Conservation (phyloP, 768 basidiomycete genomes). For the Kwoniella europaea region DNA sequence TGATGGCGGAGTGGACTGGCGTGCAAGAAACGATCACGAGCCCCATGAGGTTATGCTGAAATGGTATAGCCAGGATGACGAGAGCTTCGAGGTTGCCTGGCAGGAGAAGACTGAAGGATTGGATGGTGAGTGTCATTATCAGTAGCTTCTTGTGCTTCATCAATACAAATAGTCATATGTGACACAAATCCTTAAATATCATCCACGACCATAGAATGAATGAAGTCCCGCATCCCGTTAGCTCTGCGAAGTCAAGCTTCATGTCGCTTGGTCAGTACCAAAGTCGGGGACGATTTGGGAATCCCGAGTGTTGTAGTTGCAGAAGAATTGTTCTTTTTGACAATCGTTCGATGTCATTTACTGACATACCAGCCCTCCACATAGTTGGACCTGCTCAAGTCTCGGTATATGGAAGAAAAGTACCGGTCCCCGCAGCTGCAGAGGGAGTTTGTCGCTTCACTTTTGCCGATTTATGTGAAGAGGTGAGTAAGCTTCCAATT, state of each 20-base stretch:
- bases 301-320: background rate
- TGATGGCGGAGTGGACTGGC: slow-evolving; percentile 63
- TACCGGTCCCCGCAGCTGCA: slow-evolving; percentile 62
- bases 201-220: background rate
- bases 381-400: slow-evolving; percentile 49
- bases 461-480: slow-evolving; percentile 68
- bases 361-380: background rate
- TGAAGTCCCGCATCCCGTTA: background rate
- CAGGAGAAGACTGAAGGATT: slow-evolving; percentile 11
- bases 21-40: slow-evolving; percentile 38
- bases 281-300: background rate
- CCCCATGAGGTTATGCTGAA: slow-evolving; percentile 9
- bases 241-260: slow-evolving; percentile 1
- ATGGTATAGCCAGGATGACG: slow-evolving; percentile 29
- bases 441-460: slow-evolving; percentile 62
- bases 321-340: background rate
- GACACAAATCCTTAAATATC: background rate
- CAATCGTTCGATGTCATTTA: background rate
- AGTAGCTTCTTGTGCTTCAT: background rate
- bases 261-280: background rate
- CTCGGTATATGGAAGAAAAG: slow-evolving; percentile 63
- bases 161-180: background rate
- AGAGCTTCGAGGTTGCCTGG: slow-evolving; percentile 36
- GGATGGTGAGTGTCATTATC: slow-evolving; percentile 24
- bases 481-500: slow-evolving; percentile 68